Evolutionary conservation across 225 moss, liverwort and hornwort genomes (phyloP), one percentile per base, ranked within the genome.

Genomic region (Takakia lepidozioides): DNA sequence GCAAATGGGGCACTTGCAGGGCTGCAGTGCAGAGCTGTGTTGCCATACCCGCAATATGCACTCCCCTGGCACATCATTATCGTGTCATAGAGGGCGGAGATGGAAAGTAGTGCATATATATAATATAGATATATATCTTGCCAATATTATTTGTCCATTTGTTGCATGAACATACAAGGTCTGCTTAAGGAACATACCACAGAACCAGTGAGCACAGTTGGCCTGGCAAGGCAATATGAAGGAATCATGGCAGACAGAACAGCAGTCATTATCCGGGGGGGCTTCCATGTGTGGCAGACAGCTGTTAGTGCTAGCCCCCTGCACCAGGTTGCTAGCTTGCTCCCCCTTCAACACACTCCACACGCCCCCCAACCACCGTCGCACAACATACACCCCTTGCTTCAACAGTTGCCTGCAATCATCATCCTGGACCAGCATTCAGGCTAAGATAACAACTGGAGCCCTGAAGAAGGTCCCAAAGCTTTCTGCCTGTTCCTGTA

Each of bases 171-270:
- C n/a, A n/a, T n/a, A n/a, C n/a, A n/a, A n/a, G n/a, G n/a, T n/a
- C n/a, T n/a, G 1, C 16, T 49, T 35, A 19, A 48, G 27, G 23
- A 46, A 42, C 68, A 69, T 52, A 86, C 86, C 89, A 57, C 93
- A 95, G 60, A 95, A 95, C 93, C 93, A 95, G 59, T 95, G 93
- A 43, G 93, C 84, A 42, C 93, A 95, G 56, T 95, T 95, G 38
- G 93, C 89, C 71, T 95, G 93, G 51, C 82, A 90, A 19, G 86
- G 89, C 62, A 95, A 60, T 18, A 67, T 84, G 53, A 90, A 95
- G 49, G 71, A 67, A 69, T 95, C 89, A 78, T 86, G 86, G 65
- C 89, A 95, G 43, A 95, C 88, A 28, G 93, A 81, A 57, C 93
- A 93, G 51, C 75, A 78, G 58, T 93, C 93, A 39, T 88, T 85